A percentile compares a stretch with the other conserved stretches of the same genome.
These are phyloP conservation scores for Mycena galericulata DNA, from an alignment of 768 basidiomycete genomes.

Conservation along the genomic window DNA sequence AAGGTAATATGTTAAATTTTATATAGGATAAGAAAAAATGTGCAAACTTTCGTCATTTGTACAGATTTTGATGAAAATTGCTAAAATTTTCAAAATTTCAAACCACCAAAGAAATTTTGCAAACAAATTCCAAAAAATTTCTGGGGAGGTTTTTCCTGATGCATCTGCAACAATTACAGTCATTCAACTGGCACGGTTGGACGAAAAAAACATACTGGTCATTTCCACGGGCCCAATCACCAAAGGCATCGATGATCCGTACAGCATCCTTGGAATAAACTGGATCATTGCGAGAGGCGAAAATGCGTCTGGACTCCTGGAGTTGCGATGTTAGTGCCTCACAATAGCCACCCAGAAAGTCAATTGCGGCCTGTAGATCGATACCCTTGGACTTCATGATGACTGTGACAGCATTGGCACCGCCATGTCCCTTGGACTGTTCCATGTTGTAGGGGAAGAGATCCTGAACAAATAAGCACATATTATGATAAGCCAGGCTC, in stretches of 20 bases:
- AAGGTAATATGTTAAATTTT: no score
- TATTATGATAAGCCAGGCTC: slow-evolving; percentile 12
- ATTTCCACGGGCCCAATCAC: slow-evolving; percentile 73
- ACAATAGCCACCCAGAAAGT: slow-evolving; percentile 67
- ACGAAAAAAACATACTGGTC: slow-evolving; percentile 64
- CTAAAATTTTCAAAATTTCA: no score
- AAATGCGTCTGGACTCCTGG: slow-evolving; percentile 54
- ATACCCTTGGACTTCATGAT: slow-evolving; percentile 68
- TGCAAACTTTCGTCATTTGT: no score
- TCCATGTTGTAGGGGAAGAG: slow-evolving; percentile 83
- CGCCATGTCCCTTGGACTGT: slow-evolving; percentile 70
- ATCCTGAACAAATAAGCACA: slow-evolving; percentile 55
- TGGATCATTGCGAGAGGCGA: slow-evolving; percentile 62
- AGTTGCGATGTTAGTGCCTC: no score
- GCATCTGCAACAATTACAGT: no score
- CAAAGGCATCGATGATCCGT: slow-evolving; percentile 66
- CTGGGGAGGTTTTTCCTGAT: no score
- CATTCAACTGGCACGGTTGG: no score
- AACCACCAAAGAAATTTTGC: no score
- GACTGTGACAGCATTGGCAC: slow-evolving; percentile 78
- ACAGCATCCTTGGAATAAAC: slow-evolving; percentile 61
- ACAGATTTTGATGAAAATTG: no score
- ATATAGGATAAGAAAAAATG: no score
- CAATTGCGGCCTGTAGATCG: slow-evolving; percentile 68
- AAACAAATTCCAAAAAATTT: no score